Evolutionary conservation across 257 asterid species (phyloP).

Genomic region (Catharanthus roseus): DNA sequence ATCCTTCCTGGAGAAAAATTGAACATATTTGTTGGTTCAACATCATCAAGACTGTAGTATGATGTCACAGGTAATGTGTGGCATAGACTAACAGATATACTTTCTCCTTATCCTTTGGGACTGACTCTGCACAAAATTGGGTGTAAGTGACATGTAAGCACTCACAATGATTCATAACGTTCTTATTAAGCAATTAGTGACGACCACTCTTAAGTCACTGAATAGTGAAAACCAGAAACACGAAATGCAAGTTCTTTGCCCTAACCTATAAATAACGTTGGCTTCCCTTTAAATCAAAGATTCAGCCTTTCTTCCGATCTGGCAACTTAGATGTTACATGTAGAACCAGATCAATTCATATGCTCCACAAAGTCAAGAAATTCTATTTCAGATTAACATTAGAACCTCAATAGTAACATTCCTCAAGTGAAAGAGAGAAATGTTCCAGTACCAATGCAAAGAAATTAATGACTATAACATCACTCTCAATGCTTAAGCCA

Average conservation of each 20-base stretch:
- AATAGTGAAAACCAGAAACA: neutral
- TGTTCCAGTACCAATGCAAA: slow-evolving; percentile 72
- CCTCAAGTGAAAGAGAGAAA: slow-evolving; percentile 12
- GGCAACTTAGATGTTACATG: neutral
- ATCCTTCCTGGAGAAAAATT: slow-evolving; percentile 75
- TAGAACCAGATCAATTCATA: neutral
- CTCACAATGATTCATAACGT: neutral
- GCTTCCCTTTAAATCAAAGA: neutral
- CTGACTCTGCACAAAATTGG: neutral
- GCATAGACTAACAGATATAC: neutral
- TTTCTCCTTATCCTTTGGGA: neutral
- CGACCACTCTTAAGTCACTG: neutral
- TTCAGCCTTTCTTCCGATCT: neutral
- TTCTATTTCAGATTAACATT: neutral
- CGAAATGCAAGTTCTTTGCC: neutral
- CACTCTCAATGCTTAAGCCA: slow-evolving; percentile 47
- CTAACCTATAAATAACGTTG: neutral
- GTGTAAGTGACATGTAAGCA: neutral
- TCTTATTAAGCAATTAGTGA: neutral
- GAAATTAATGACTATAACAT: slow-evolving; percentile 71
- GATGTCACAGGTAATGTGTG: neutral
- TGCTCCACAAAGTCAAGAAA: neutral
- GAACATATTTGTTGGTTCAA: neutral
- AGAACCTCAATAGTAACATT: neutral
- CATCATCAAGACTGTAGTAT: neutral